These are phyloP conservation scores for Ophiostoma triangulosporum DNA, from an alignment of 2,329 filamentous ascomycete species.

Conservation along the genomic window DNA sequence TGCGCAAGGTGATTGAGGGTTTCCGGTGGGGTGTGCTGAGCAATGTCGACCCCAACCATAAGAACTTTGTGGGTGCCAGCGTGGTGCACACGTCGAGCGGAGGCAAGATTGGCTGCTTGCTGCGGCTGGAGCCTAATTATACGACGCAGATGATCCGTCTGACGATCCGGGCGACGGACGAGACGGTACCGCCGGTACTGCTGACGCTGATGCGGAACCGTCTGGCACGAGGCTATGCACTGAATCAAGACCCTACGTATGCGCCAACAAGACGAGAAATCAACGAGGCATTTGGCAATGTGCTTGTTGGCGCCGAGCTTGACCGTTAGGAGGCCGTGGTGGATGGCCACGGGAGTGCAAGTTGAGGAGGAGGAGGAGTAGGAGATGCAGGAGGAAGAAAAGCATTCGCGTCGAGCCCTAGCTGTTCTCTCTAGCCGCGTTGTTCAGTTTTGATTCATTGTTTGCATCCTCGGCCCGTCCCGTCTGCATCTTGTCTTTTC, in stretches of 20 bases:
- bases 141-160: slow-evolving; percentile 80
- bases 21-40: slow-evolving; percentile 83
- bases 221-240: slow-evolving; percentile 43
- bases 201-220: slow-evolving; percentile 80
- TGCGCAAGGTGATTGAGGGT: slow-evolving; percentile 60
- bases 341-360: neutral
- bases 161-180: slow-evolving; percentile 87
- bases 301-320: slow-evolving; percentile 31
- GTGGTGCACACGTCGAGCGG: slow-evolving; percentile 69
- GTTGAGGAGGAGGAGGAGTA: neutral
- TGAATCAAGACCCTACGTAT: slow-evolving; percentile 25
- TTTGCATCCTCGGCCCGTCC: neutral
- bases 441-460: neutral
- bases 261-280: slow-evolving; percentile 36
- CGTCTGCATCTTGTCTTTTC: neutral
- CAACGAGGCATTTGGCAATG: slow-evolving; percentile 40
- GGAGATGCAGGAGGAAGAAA: neutral
- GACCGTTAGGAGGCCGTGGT: slow-evolving; percentile 5
- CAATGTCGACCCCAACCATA: slow-evolving; percentile 78
- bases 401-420: slow-evolving; percentile 6
- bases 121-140: slow-evolving; percentile 92
- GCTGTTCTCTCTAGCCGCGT: slow-evolving; percentile 10
- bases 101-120: slow-evolving; percentile 86
- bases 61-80: slow-evolving; percentile 86
- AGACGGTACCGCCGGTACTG: slow-evolving; percentile 66